Percentiles rank a stretch among this genome's conserved stretches.
These are phyloP conservation scores for Canna indica DNA, from an alignment of 176 grass and related monocot species.

Conservation along the genomic window DNA sequence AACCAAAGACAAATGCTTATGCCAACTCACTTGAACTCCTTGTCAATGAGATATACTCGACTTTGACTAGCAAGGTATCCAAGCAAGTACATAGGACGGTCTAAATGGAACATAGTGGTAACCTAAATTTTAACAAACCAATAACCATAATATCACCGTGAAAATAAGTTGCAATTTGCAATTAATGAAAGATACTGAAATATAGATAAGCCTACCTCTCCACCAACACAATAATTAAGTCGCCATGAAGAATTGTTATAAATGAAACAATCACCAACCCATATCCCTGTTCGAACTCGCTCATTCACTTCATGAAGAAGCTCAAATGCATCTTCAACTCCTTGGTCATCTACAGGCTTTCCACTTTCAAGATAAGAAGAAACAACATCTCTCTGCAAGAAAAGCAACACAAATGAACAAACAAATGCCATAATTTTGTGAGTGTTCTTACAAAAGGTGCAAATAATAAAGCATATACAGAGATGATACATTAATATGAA, in stretches of 20 bases:
- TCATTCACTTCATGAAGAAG: conserved; percentile 94
- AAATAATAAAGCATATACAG: neutral
- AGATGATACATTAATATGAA: neutral
- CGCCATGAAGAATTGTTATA: conserved; percentile 94
- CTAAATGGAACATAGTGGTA: conserved; percentile 97
- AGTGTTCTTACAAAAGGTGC: neutral
- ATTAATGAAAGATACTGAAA: conserved; percentile 19
- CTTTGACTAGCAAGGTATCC: conserved; percentile 97
- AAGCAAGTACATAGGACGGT: conserved; percentile 96
- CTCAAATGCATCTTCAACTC: conserved; percentile 95
- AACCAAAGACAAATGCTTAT: neutral
- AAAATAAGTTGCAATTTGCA: neutral
- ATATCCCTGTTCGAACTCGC: conserved; percentile 85
- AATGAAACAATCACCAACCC: conserved; percentile 99
- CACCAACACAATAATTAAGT: conserved; percentile 95
- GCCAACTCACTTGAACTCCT: conserved; percentile 83
- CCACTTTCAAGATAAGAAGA: conserved; percentile 69
- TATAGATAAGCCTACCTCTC: conserved; percentile 50
- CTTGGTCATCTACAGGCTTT: conserved; percentile 66
- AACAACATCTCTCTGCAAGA: conserved; percentile 75
- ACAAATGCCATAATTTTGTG: neutral
- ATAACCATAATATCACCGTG: conserved; percentile 21
- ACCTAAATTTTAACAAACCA: conserved; percentile 49
- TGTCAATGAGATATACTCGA: conserved; percentile 98
- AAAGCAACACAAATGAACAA: conserved; percentile 13